Evolutionary conservation across 2,329 filamentous ascomycete species (phyloP), one percentile per base, ranked within the genome.

Genomic region (Exophiala spinifera): DNA sequence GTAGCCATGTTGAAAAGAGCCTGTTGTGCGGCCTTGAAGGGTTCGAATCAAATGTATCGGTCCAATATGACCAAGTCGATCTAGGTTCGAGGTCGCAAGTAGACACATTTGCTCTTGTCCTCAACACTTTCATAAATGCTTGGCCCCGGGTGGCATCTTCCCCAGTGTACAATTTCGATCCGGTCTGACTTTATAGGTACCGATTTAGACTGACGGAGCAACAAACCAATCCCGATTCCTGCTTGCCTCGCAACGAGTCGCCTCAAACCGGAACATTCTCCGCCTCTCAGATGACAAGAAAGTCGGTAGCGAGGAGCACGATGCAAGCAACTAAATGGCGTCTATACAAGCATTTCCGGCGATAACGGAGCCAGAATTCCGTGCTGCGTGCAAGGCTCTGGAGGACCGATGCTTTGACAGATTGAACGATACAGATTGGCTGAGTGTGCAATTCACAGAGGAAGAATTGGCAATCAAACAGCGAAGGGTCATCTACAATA

Each of bases 371-470:
- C 77, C 82, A 37, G 85, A 89, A 65, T 89, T 89, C 60, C 71
- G 80, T 49, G 78, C 83, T 64, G 81, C 78, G 51, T 89, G 86
- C 68, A 80, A 85, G 76, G 65, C 82, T 79, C 50, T 82, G 73
- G 67, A 64, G 61, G 59, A 59, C 59, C 67, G 67, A 66, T 70
- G 56, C 42, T 20, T 34, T 7, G 54, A 57, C 46, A 47, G 20
- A 17, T 20, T 64, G 11, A 48, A 53, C 25, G 51, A 48, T 15
- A 65, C 56, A 31, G 51, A 55, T 19, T 65, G 61, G 63, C 23
- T 57, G 25, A 54, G 54, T 31, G 47, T 63, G 3, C 56, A 19
- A 3, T 63, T 57, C 59, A 56, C 57, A 1, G 57, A 54, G 1
- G 43, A 55, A 20, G 59, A 62, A 36, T 46, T 62, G 17, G 15